Base-by-base conservation (phyloP, 805 yeast species). In the Starmera amethionina region DNA sequence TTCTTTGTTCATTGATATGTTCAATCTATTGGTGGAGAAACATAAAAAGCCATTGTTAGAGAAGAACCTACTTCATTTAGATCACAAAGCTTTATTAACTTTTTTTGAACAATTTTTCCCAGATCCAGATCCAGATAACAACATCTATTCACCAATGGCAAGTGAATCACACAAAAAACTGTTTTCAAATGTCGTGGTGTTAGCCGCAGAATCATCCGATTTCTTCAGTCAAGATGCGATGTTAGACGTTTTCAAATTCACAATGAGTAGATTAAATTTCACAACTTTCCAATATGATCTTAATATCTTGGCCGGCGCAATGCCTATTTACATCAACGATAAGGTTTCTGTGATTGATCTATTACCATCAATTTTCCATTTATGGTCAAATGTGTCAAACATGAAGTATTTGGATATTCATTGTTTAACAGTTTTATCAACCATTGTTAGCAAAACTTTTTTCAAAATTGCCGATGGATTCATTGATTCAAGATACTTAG, bases 301-400 rank as follows among this genome's bases (percentile, higher is more conserved):
- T 38, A 68, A 77, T 11, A 67, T 77, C 13, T 61, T 82, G 53
- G 62, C 72, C 0, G 66, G 75, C 3, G 49, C 76, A 36, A 58
- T 81, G 14, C 93, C 93, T 2, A 50, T 54, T 6, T 54, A 51
- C 19, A 56, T 61, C 40, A 48, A 46, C 11, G 47, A 59, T 2
- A 53, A 56, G 5, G 43, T 56, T 8, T 75, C 70, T 43, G 70
- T 75, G 4, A 64, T 75, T 27, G 72, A 77, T 45, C 77, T 79
- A 47, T 55, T 85, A 27, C 79, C 89, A 0, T 61, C 85, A 2
- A 54, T 86, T 8, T 84, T 85, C 48, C 77, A 83, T 44, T 60
- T 84, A 35, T 87, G 96, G 95, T 55, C 73, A 3, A 66, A 77
- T 44, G 60, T 71, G 48, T 60, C 67, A 43, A 57, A 16, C 3